Evolutionary conservation across 2,329 filamentous ascomycete genomes (phyloP), one percentile per base, ranked within the genome.

Genomic region (Claviceps maximensis): DNA sequence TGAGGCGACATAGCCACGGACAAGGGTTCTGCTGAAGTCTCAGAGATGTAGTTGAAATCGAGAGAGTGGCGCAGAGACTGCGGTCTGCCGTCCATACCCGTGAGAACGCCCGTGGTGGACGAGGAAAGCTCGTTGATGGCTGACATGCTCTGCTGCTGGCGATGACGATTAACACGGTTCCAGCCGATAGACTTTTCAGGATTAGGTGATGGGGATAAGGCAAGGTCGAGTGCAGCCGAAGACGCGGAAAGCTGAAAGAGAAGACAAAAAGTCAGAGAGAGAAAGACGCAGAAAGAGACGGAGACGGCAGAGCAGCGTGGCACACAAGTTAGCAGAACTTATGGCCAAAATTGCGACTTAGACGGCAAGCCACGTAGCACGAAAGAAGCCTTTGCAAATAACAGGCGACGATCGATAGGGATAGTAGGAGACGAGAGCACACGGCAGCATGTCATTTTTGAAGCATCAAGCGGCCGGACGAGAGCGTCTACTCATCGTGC

Each of bases 201-300:
- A 57, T 78, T 82, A 47, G 82, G 79, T 55, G 79, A 82, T 56
- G 82, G 82, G 49, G 83, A 82, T 55, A 83, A 77, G 54, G 87
- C 86, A 65, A 94, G 77, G 69, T 95, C 88, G 63, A 90, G 77
- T 51, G 88, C 84, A 65, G 86, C 83, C 60, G 86, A 88, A 57
- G 87, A 89, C 53, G 87, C 82, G 66, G 87, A 89, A 56, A 91
- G 75, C 82, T 93, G 72, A 66, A 70, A 66, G 56, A 55, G 55
- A 58, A 50, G 56, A 54, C 55, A 56, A 41, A 56, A 61, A 54
- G 66, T 71, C 63, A 71, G 67, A 64, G 66, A 64, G 66, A 63
- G 58, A 57, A 49, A 36, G 55, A 40, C 19, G 47, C 54, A 59
- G 59, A 52, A 54, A 57, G 50, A 50, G 46, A 57, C 17, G 10